Evolutionary conservation across 495 filamentous ascomycete species (phyloP), one percentile per base, ranked within the genome.

Genomic region (Neurospora sp.): DNA sequence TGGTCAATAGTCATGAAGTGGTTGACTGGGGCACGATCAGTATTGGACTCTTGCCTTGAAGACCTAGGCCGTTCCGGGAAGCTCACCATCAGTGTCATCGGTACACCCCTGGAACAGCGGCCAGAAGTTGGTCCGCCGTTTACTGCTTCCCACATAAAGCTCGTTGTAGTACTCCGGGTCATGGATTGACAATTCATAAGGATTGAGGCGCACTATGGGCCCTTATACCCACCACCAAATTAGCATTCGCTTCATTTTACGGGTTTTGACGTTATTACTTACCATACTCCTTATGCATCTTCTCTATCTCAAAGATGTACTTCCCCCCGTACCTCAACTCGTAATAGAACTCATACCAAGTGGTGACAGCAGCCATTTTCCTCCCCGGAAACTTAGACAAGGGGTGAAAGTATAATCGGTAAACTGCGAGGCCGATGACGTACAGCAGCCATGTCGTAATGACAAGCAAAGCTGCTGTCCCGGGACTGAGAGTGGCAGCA

Each of bases 151-250:
- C 27, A 75, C 70, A 79, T 84, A 84, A 4, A 85, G 73, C 72
- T 80, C 75, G 20, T 81, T 76, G 66, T 81, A 83, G 70, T 54
- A 85, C 8, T 78, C 77, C 0, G 84, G 78, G 46, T 88, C 86
- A 23, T 79, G 73, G 39, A 88, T 79, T 38, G 86, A 85, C 4
- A 90, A 72, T 74, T 90, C 87, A 18, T 80, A 49, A 0, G 88
- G 88, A 37, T 79, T 85, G 44, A 90, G 81, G 7, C 88, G 84
- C 23, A 89, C 76, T 69, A 89, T 86, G 1, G 88, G 86, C 0
- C 86, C 79, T 78, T 5, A 70, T 49, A n/a, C 2, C 0, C 9
- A 44, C 3, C 10, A 44, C 5, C 41, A 18, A 18, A 18, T 46
- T 8, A 71, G n/a, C 9, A 23, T 9, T 44, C 18, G 37, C 12